Conservation (phyloP, 352 stramenopile genomes). For the Pythium sp. region DNA sequence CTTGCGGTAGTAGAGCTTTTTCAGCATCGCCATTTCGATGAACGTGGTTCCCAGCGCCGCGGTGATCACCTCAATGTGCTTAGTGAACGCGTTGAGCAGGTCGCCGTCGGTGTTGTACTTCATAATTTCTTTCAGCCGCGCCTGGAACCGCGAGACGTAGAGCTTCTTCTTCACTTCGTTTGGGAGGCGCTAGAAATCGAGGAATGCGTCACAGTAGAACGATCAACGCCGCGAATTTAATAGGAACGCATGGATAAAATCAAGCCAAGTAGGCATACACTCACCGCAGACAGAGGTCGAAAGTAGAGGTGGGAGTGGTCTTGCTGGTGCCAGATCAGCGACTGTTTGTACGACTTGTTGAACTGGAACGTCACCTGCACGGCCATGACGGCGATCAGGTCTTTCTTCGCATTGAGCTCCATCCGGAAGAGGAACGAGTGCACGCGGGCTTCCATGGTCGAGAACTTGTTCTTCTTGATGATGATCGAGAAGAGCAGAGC, state of each 20-base stretch:
- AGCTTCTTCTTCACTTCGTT: constrained; percentile 81
- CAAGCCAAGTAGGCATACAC: not conserved
- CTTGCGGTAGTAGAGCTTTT: constrained; percentile 46
- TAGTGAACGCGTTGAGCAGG: constrained; percentile 60
- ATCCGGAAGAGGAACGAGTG: constrained; percentile 66
- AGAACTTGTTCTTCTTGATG: constrained; percentile 65
- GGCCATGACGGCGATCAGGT: constrained; percentile 59
- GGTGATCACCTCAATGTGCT: constrained; percentile 73
- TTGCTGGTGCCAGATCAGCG: constrained; percentile 68
- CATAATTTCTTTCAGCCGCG: constrained; percentile 70
- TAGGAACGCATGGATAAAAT: not conserved
- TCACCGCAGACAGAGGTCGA: constrained; percentile 54
- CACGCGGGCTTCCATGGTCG: constrained; percentile 57
- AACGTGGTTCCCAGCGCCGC: constrained; percentile 53
- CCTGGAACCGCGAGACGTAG: constrained; percentile 59
- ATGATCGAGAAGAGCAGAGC: constrained; percentile 56
- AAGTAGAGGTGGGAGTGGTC: constrained; percentile 44
- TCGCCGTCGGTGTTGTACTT: constrained; percentile 77
- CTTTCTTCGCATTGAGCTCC: constrained; percentile 59
- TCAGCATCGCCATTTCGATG: constrained; percentile 50
- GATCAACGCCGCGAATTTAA: not conserved
- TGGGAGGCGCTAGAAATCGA: constrained; percentile 34
- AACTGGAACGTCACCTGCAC: constrained; percentile 68
- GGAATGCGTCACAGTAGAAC: not conserved
- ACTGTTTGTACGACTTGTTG: constrained; percentile 60